These are phyloP conservation scores for Inga oerstediana DNA, from an alignment of 306 rosid genomes.

Conservation along the genomic window DNA sequence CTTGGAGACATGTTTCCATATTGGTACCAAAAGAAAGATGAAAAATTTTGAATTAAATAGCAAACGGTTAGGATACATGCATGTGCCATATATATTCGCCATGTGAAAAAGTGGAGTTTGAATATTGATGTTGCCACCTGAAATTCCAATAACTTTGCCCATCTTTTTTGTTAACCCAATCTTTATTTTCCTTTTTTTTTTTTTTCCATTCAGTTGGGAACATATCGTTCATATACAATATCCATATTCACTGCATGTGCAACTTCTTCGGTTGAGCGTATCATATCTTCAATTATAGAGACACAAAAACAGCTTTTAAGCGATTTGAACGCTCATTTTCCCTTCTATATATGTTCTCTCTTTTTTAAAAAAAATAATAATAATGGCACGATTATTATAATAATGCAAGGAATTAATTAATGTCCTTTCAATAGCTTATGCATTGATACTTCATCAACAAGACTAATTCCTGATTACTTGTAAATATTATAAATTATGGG, in stretches of 20 bases:
- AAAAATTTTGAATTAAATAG: background rate
- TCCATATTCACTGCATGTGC: slow-evolving; percentile 29
- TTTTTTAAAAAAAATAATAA: too few relatives aligned
- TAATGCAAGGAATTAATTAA: background rate
- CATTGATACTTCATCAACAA: background rate
- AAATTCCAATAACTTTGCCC: background rate
- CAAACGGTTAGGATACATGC: slow-evolving; percentile 17
- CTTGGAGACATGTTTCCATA: slow-evolving; percentile 23
- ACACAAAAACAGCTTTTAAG: background rate
- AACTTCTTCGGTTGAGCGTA: background rate
- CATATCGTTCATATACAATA: background rate
- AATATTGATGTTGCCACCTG: slow-evolving; percentile 33
- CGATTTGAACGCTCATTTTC: background rate
- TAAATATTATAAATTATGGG: background rate
- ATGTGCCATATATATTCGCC: slow-evolving; percentile 26
- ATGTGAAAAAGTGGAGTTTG: slow-evolving; percentile 23
- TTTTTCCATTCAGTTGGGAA: background rate
- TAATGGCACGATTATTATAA: too few relatives aligned
- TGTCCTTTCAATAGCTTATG: background rate
- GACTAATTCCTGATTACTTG: background rate
- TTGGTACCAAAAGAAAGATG: slow-evolving; percentile 23
- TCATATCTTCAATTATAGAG: background rate
- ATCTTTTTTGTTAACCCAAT: background rate
- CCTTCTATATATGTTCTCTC: background rate
- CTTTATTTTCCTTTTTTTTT: background rate